Evolutionary conservation across 768 basidiomycete species (phyloP).

Genomic region (Mycena rosella): DNA sequence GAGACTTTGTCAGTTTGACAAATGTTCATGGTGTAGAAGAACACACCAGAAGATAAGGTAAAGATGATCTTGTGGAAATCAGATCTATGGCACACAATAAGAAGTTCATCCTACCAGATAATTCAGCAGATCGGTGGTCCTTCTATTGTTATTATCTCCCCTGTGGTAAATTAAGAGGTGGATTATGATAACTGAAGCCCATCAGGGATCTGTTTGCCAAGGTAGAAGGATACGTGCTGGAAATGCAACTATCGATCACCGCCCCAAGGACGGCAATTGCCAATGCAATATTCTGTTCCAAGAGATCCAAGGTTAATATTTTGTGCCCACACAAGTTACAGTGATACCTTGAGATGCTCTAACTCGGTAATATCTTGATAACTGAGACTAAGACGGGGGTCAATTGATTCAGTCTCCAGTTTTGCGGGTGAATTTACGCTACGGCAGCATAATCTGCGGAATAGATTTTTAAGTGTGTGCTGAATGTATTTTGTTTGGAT

Average conservation of each 20-base stretch:
- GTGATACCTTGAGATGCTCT: not conserved
- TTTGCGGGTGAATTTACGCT: not conserved
- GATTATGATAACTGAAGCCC: not conserved
- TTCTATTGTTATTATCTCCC: slow-evolving; percentile 8
- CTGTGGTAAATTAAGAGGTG: not conserved
- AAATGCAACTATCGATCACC: not conserved
- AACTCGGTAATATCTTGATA: not conserved
- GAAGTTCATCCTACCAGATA: slow-evolving; percentile 10
- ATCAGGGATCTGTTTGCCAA: not conserved
- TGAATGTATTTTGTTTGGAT: not conserved
- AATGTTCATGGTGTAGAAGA: not conserved
- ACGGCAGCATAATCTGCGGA: not conserved
- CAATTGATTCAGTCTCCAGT: not conserved
- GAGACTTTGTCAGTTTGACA: not conserved
- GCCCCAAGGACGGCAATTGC: not conserved
- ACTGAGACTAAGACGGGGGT: not conserved
- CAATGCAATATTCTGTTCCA: not conserved
- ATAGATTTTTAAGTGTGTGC: not conserved
- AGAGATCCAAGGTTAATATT: not conserved
- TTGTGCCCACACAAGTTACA: not conserved
- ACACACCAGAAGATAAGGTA: slow-evolving; percentile 10
- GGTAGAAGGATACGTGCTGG: not conserved
- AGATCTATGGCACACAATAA: not conserved
- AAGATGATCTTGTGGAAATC: not conserved
- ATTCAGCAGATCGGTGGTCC: slow-evolving; percentile 18